A percentile compares a stretch with the other conserved stretches of the same genome.
Conservation (phyloP, 345 rosid species). For the Schrenkiella parvula region DNA sequence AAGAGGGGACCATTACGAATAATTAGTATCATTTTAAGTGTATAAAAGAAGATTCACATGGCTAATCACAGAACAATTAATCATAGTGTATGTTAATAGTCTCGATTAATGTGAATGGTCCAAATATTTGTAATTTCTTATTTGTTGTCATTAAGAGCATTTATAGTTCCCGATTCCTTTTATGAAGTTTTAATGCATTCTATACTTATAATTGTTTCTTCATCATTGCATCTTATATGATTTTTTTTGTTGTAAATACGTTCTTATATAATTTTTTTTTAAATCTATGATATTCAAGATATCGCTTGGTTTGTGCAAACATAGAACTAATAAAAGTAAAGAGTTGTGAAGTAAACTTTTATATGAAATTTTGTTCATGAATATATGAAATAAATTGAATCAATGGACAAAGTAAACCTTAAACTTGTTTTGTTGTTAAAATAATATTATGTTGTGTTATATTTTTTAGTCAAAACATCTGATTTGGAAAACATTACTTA, state of each 20-base stretch:
- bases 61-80: conserved; percentile 25
- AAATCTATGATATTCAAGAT: background rate
- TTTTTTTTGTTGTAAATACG: too few relatives aligned
- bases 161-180: conserved; percentile 11
- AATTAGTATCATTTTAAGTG: conserved; percentile 6
- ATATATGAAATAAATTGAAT: background rate
- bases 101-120: conserved; percentile 25
- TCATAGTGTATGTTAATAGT: conserved; percentile 21
- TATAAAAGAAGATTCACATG: conserved; percentile 9
- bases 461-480: too few relatives aligned
- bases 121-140: conserved; percentile 16
- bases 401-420: too few relatives aligned
- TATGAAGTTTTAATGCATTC: background rate
- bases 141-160: conserved; percentile 26
- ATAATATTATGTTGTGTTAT: too few relatives aligned
- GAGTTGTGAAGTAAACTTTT: too few relatives aligned
- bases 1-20: conserved; percentile 25
- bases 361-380: background rate
- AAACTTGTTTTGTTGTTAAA: too few relatives aligned
- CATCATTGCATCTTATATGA: background rate
- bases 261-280: background rate
- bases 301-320: background rate
- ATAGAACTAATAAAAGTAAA: too few relatives aligned
- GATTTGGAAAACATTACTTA: too few relatives aligned
- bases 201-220: background rate